Conservation (phyloP, 2,329 filamentous ascomycete species). For the Aspergillus viridinutans region DNA sequence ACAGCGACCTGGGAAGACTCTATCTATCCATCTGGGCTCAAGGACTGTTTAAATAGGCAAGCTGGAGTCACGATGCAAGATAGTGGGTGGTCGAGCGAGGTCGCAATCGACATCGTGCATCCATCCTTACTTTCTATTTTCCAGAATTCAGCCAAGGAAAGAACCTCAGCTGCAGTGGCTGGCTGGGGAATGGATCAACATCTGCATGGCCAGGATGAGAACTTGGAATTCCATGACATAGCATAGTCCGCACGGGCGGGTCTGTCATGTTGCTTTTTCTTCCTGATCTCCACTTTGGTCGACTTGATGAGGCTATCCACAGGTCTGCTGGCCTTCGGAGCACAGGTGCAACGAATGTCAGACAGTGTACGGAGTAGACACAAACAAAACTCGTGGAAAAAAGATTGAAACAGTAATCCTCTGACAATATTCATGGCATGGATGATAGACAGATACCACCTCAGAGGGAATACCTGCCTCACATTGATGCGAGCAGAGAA, state of each 20-base stretch:
- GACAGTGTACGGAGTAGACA: no score
- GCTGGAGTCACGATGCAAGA: background rate
- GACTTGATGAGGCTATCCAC: background rate
- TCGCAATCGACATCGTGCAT: background rate
- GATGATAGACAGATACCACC: no score
- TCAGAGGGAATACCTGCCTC: no score
- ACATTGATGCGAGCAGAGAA: no score
- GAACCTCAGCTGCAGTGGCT: background rate
- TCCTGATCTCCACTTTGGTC: background rate
- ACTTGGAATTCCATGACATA: background rate
- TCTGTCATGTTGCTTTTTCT: background rate
- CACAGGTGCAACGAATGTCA: no score
- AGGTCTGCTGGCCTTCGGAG: background rate
- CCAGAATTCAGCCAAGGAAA: background rate
- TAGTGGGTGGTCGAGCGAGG: background rate
- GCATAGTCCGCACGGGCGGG: background rate
- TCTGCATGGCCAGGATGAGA: background rate
- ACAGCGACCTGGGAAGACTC: background rate
- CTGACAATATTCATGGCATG: no score
- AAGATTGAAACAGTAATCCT: no score
- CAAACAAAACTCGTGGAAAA: no score
- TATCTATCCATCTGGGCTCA: background rate
- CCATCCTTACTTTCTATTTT: background rate
- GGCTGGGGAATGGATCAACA: background rate
- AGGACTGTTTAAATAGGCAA: background rate